A percentile compares a stretch with the other conserved stretches of the same genome.
These are phyloP conservation scores for Saccharomyces hybrid DNA, from an alignment of 1,139 yeast genomes.

Conservation along the genomic window DNA sequence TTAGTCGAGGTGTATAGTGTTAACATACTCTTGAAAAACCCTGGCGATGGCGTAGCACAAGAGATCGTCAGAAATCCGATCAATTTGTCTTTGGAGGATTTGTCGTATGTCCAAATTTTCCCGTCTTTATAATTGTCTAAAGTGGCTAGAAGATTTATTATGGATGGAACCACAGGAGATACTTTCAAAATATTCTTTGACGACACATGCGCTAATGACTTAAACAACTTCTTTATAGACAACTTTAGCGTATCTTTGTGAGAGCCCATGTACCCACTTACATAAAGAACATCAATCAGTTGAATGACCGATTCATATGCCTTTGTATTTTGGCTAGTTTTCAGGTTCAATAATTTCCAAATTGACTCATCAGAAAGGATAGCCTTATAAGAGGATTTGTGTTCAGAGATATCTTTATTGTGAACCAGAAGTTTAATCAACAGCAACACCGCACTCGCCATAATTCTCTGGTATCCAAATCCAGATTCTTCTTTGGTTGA, in stretches of 20 bases:
- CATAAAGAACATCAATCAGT: conserved; percentile 31
- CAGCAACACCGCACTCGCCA: conserved; percentile 46
- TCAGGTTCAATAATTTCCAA: conserved; percentile 37
- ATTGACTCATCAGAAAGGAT: conserved; percentile 19
- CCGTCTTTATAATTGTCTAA: conserved; percentile 31
- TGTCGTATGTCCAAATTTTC: conserved; percentile 46
- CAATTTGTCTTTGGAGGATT: conserved; percentile 39
- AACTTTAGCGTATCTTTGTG: conserved; percentile 37
- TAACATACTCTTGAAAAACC: conserved; percentile 38
- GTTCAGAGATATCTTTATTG: conserved; percentile 13
- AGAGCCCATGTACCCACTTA: conserved; percentile 18
- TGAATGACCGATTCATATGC: conserved; percentile 42
- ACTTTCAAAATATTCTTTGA: conserved; percentile 37
- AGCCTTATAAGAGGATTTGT: conserved; percentile 11
- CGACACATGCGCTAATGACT: conserved; percentile 42
- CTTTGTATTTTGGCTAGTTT: conserved; percentile 35
- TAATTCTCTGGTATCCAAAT: conserved; percentile 57
- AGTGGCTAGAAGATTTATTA: conserved; percentile 16
- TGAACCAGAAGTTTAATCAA: conserved; percentile 38
- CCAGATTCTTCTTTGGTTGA: conserved; percentile 59
- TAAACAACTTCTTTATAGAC: conserved; percentile 44
- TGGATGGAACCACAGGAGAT: conserved; percentile 41
- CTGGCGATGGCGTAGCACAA: conserved; percentile 44
- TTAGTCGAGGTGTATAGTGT: conserved; percentile 12
- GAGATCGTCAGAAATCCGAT: conserved; percentile 44